Conservation (phyloP, 73 alveolate genomes). For the Tetrahymena malaccensis region DNA sequence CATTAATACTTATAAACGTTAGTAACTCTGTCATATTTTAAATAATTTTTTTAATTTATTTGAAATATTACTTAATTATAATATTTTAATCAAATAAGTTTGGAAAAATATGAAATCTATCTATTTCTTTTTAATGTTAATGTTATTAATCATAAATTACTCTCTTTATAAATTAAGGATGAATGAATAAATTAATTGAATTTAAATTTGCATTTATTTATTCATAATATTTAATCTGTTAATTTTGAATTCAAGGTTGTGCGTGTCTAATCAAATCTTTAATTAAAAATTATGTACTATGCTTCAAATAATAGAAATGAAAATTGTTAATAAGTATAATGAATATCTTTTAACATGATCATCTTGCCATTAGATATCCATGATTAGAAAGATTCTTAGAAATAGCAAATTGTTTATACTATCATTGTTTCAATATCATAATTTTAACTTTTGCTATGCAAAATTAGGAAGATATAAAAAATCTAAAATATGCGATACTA, state of each 20-base stretch:
- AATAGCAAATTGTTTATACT: too few relatives aligned
- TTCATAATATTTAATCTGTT: neutral
- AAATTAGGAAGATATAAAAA: neutral
- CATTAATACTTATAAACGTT: too few relatives aligned
- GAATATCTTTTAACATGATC: neutral
- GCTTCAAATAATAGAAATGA: neutral
- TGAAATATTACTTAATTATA: too few relatives aligned
- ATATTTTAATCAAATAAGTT: too few relatives aligned
- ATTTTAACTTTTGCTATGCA: neutral
- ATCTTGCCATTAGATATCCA: neutral
- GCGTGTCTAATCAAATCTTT: neutral
- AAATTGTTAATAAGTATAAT: neutral
- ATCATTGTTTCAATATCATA: neutral
- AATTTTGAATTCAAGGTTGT: neutral
- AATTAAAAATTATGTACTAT: neutral
- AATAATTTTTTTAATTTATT: too few relatives aligned
- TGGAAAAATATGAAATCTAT: neutral
- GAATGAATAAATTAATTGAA: too few relatives aligned
- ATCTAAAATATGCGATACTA: neutral
- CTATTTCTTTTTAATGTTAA: neutral
- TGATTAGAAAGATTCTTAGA: neutral
- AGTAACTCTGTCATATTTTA: too few relatives aligned
- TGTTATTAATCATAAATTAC: neutral
- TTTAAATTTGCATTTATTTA: too few relatives aligned
- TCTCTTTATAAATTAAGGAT: neutral